Evolutionary conservation across 2,329 filamentous ascomycete species (phyloP), one percentile per base, ranked within the genome.

Genomic region (Gnomoniopsis sp.): DNA sequence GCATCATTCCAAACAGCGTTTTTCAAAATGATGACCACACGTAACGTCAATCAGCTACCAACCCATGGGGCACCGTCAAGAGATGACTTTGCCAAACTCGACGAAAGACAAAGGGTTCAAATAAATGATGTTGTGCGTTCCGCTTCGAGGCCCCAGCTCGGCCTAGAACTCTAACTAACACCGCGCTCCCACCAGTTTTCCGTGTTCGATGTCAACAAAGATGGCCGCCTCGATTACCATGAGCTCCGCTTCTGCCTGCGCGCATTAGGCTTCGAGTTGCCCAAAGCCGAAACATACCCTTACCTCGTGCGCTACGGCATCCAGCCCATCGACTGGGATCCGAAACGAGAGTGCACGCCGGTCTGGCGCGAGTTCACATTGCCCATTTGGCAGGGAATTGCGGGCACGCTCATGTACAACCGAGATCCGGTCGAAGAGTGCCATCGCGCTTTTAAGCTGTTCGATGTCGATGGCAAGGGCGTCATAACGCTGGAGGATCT

Each of bases 171-270:
- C n/a, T 14, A 17, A 43, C 68, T 70, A 50, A 68, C 64, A 43
- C 41, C 38, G 30, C 21, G 17, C 14, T 54, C 43, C 48, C 36
- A 53, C 46, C 65, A 96, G 89, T 98, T 98, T 75, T 88, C 88
- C 62, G 87, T 98, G 65, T 98, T 99, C 81, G 95, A 98, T 73
- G 89, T 96, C 69, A 93, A 98, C 80, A 93, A 96, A 73, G 93
- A 98, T 77, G 85, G 88, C 49, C 87, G 90, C 74, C 91, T 99
- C 70, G 93, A 98, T 78, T 98, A 96, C 79, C 95, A 98, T 77
- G 95, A 99, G 77, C 90, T 98, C 72, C 93, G 95, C 75, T 95
- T 98, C 76, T 92, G 93, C 61, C 88, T 98, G 68, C 95, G 96
- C 72, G 95, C 95, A 3, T 86, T 99, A 1, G 95, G 95, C 64